Conservation (phyloP, 2,329 filamentous ascomycete species). For the Westerdykella aurantiaca region DNA sequence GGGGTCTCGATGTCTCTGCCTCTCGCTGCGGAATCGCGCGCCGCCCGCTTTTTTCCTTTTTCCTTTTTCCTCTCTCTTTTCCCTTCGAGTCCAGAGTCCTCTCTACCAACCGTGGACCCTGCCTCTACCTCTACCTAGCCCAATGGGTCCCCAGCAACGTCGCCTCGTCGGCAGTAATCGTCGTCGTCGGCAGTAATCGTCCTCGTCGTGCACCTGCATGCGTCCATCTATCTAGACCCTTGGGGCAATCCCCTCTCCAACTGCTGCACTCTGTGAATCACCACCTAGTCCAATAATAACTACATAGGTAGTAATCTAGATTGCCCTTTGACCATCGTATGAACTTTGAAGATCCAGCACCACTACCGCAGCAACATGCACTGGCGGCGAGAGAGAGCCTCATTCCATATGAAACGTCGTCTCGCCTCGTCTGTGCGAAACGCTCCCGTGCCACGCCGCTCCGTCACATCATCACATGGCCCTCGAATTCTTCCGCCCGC, state of each 20-base stretch:
- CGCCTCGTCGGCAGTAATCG: constrained; percentile 20
- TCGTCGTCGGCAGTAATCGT: constrained; percentile 8
- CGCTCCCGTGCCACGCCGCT: constrained; percentile 7
- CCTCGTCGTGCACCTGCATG: neutral
- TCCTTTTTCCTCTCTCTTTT: too few relatives aligned
- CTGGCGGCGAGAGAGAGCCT: constrained; percentile 4
- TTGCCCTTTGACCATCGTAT: neutral
- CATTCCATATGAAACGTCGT: constrained; percentile 3
- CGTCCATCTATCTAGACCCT: neutral
- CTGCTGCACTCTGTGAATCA: constrained; percentile 4
- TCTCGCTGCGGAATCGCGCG: neutral
- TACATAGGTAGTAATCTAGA: too few relatives aligned
- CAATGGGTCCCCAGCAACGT: constrained; percentile 4
- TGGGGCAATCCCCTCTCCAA: neutral
- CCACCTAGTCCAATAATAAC: too few relatives aligned
- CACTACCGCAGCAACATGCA: neutral
- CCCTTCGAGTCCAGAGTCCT: too few relatives aligned
- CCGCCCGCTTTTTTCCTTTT: neutral
- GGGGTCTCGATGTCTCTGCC: neutral
- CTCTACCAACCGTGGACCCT: neutral
- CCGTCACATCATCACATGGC: too few relatives aligned
- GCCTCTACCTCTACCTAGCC: neutral
- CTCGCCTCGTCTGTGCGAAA: constrained; percentile 11
- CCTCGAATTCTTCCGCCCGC: constrained; percentile 24
- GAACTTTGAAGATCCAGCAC: neutral